These are phyloP conservation scores for Aureobasidium vineae DNA, from an alignment of 2,329 filamentous ascomycete species.

Conservation along the genomic window DNA sequence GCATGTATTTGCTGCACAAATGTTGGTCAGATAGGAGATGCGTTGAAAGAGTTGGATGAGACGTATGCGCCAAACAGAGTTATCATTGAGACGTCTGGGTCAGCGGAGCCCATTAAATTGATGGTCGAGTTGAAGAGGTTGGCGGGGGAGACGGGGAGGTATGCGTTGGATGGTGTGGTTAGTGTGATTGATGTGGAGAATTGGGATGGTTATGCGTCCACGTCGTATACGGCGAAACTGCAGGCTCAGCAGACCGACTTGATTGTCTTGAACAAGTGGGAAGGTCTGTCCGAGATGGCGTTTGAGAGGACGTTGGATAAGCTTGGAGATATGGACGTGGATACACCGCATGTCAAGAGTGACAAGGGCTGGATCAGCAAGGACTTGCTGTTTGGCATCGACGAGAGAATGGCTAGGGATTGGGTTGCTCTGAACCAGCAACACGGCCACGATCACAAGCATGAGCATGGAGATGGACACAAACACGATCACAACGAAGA, in stretches of 20 bases:
- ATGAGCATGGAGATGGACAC: constrained; percentile 38
- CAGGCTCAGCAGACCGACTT: constrained; percentile 89
- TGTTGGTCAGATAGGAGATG: constrained; percentile 82
- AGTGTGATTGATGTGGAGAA: constrained; percentile 94
- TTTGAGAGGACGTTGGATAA: constrained; percentile 77
- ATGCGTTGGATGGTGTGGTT: constrained; percentile 81
- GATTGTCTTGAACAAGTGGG: constrained; percentile 93
- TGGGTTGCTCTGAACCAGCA: constrained; percentile 41
- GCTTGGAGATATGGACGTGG: constrained; percentile 75
- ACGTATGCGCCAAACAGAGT: constrained; percentile 72
- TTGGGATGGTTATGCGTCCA: constrained; percentile 90
- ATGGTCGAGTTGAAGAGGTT: constrained; percentile 87
- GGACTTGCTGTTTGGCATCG: constrained; percentile 81
- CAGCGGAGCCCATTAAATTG: constrained; percentile 76
- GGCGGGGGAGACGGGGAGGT: constrained; percentile 65
- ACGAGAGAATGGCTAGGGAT: constrained; percentile 69
- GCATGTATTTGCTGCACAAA: constrained; percentile 99
- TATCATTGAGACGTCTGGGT: constrained; percentile 89
- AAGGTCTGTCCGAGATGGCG: constrained; percentile 67
- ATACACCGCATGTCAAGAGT: constrained; percentile 77
- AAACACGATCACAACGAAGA: constrained; percentile 69
- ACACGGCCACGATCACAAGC: constrained; percentile 44
- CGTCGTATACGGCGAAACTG: constrained; percentile 80
- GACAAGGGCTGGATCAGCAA: constrained; percentile 74
- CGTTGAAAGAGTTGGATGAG: constrained; percentile 69